phyloP scores from a whole-genome alignment of 768 basidiomycete species.

The Lentinula boryana region DNA sequence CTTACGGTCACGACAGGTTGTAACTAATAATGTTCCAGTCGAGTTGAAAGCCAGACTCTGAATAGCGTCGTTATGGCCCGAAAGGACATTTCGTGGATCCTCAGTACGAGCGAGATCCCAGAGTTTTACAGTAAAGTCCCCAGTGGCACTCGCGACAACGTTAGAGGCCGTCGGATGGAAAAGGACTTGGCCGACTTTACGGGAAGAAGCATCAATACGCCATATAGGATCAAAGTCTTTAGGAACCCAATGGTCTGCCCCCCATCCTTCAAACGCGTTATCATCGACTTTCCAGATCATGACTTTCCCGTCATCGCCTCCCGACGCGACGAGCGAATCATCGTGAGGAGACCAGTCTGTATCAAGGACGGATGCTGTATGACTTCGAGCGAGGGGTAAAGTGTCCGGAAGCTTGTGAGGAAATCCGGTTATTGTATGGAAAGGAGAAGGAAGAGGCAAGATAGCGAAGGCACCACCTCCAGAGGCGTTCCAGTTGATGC shows the following conservation, averaged over 20 bases:
- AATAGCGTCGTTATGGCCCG: conserved; percentile 82
- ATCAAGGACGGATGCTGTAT: conserved; percentile 82
- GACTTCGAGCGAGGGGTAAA: conserved; percentile 85
- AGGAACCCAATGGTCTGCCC: conserved; percentile 74
- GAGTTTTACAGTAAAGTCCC: conserved; percentile 83
- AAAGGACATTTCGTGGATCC: conserved; percentile 50
- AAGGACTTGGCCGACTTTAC: conserved; percentile 90
- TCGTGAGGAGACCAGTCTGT: conserved; percentile 97
- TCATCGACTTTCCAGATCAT: conserved; percentile 84
- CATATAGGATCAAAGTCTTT: conserved; percentile 82
- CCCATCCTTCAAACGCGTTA: conserved; percentile 76
- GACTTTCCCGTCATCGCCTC: conserved; percentile 90
- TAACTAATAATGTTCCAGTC: conserved; percentile 76
- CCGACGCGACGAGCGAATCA: conserved; percentile 85
- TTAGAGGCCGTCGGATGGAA: conserved; percentile 91
- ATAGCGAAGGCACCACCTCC: conserved; percentile 95
- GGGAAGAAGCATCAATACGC: conserved; percentile 69
- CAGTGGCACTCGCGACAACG: conserved; percentile 73
- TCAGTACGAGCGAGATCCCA: conserved; percentile 86
- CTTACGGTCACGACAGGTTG: conserved; percentile 92
- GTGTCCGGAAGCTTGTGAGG: conserved; percentile 86
- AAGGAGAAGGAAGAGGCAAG: conserved; percentile 77
- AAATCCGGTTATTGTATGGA: conserved; percentile 45
- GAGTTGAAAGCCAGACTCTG: conserved; percentile 81
- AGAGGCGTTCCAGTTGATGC: conserved; percentile 91